Evolutionary conservation across 805 yeast species (phyloP).

Genomic region (Barnettozyma siamensis): DNA sequence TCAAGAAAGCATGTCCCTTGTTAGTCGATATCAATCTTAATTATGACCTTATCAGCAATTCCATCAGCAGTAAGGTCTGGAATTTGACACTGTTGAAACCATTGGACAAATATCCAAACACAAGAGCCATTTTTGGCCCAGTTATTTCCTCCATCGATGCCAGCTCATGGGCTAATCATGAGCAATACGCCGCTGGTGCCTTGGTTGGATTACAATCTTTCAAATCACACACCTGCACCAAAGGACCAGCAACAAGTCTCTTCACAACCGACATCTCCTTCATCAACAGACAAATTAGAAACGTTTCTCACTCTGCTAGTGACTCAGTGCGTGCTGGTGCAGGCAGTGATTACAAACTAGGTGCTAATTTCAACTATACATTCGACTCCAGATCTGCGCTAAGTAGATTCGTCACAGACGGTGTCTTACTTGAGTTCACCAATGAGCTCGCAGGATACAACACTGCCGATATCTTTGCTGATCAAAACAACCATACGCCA

Average conservation of each 20-base stretch:
- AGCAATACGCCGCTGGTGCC: conserved; percentile 42
- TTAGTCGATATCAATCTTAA: conserved; percentile 40
- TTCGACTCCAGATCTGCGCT: conserved; percentile 39
- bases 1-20: conserved; percentile 55
- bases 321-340: conserved; percentile 49
- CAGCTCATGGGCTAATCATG: conserved; percentile 44
- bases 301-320: conserved; percentile 48
- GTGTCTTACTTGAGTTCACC: conserved; percentile 34
- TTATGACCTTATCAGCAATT: conserved; percentile 42
- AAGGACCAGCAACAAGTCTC: conserved; percentile 18
- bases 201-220: conserved; percentile 42
- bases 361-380: conserved; percentile 35
- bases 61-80: conserved; percentile 41
- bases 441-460: conserved; percentile 37
- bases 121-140: conserved; percentile 43
- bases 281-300: conserved; percentile 49
- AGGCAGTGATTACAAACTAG: conserved; percentile 52
- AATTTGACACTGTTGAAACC: conserved; percentile 44
- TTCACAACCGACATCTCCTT: conserved; percentile 54
- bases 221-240: conserved; percentile 19
- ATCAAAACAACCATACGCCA: conserved; percentile 27
- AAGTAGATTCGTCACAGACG: conserved; percentile 40
- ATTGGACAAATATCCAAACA: conserved; percentile 36
- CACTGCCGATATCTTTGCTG: conserved; percentile 27
- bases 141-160: conserved; percentile 43